Evolutionary conservation across 2,329 filamentous ascomycete species (phyloP), one percentile per base, ranked within the genome.

Genomic region (Venturia effusa): DNA sequence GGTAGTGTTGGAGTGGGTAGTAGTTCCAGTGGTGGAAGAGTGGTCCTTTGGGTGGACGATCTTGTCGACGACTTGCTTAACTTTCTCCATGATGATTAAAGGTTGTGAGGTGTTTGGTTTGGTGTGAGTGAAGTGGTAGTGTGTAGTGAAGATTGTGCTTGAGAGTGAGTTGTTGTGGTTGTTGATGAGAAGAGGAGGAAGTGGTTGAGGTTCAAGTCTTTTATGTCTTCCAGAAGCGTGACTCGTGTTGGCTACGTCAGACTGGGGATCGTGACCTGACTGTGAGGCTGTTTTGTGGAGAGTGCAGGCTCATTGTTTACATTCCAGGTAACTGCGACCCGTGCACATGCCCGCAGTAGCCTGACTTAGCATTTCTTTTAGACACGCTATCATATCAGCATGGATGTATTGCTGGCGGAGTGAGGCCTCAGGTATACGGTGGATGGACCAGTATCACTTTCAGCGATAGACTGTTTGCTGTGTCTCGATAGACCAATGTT

Each of bases 41-140:
- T 64, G 62, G 5, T 61, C 59, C 30, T 64, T 54, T 62, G 39
- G 39, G 63, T 62, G 59, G 24, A 62, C 24, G 59, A 62, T 59
- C 57, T 64, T 64, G 63, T 61, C 59, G 55, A 64, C 59, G 34
- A 61, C 59, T 41, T 61, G 39, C 59, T 64, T 62, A 22, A 64
- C 63, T 34, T 64, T 64, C 10, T 61, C 63, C 45, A 64, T 64
- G 54, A 30, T 64, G 62, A 61, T 32, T 64, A 30, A 43, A 13
- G 15, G 27, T 37, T 37, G 34, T 22, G 6, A 30, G 2, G 22
- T 24, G n/a, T 54, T 39, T 63, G 27, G 27, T 60, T 37, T n/a
- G 34, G 19, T 64, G 19, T 57, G 30, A 19, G 24, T 59, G 17
- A 24, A 7, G 32, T 30, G 1, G 55, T 11, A 59, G 39, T 39